These are phyloP conservation scores for Thalia dealbata DNA, from an alignment of 176 grass and related monocot genomes.

Conservation along the genomic window DNA sequence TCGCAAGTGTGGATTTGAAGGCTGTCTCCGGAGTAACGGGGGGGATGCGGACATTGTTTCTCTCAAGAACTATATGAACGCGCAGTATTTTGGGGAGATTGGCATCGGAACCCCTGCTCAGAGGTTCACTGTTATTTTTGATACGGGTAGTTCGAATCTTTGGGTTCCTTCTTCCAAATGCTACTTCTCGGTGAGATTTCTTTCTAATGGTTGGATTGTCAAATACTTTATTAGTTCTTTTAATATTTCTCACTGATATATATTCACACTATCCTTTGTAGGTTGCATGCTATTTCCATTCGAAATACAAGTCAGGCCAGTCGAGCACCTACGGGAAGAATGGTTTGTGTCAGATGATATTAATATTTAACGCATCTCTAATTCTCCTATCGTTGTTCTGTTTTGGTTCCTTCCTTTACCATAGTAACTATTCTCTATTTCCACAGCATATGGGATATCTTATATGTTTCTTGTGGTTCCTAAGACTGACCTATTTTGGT, in stretches of 20 bases:
- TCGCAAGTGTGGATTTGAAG: conserved; percentile 8
- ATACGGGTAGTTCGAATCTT: conserved; percentile 96
- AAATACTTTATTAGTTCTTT: neutral
- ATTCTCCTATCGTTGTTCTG: neutral
- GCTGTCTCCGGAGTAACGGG: conserved; percentile 16
- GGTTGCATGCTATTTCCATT: conserved; percentile 85
- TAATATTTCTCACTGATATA: neutral
- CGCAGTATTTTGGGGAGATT: conserved; percentile 95
- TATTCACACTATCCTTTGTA: conserved; percentile 18
- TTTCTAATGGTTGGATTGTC: neutral
- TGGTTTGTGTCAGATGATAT: conserved; percentile 36
- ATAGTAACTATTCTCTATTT: no score
- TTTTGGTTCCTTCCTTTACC: neutral
- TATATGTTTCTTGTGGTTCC: no score
- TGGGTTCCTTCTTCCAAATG: conserved; percentile 94
- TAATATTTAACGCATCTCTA: neutral
- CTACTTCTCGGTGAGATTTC: conserved; percentile 72
- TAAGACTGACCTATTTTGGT: no score
- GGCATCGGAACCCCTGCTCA: conserved; percentile 59
- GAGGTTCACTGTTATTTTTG: conserved; percentile 98
- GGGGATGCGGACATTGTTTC: conserved; percentile 43
- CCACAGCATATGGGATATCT: no score
- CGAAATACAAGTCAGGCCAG: conserved; percentile 69
- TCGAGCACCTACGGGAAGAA: conserved; percentile 90
- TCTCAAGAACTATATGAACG: conserved; percentile 98